Conservation (phyloP, 2,329 filamentous ascomycete species). For the Sporothrix mexicana region DNA sequence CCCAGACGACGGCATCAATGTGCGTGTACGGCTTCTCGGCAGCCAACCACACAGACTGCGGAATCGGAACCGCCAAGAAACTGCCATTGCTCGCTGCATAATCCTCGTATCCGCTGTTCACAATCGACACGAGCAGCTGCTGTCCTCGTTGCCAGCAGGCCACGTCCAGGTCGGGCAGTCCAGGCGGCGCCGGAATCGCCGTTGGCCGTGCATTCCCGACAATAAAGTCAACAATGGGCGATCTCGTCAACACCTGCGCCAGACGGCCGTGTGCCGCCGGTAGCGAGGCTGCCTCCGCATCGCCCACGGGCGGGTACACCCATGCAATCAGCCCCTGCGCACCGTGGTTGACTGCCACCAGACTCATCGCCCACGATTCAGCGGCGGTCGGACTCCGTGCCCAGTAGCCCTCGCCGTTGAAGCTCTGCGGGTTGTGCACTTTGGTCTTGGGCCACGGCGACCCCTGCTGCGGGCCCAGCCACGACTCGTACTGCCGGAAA, state of each 20-base stretch:
- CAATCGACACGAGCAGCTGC: constrained; percentile 47
- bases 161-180: constrained; percentile 43
- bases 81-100: neutral
- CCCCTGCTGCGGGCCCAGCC: constrained; percentile 44
- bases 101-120: constrained; percentile 44
- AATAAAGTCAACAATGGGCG: constrained; percentile 50
- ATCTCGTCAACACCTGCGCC: constrained; percentile 46
- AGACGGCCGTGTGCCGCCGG: constrained; percentile 49
- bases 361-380: constrained; percentile 54
- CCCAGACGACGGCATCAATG: neutral
- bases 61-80: constrained; percentile 27
- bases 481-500: constrained; percentile 47
- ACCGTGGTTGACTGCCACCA: constrained; percentile 54
- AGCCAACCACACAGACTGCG: constrained; percentile 24
- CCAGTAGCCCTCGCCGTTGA: constrained; percentile 57
- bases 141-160: constrained; percentile 45
- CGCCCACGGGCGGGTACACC: constrained; percentile 51
- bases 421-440: constrained; percentile 54
- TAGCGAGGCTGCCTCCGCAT: constrained; percentile 40
- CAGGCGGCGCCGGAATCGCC: constrained; percentile 36
- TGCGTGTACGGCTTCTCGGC: neutral
- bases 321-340: constrained; percentile 52
- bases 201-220: constrained; percentile 43
- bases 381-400: constrained; percentile 51
- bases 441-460: constrained; percentile 51